A percentile compares a stretch with the other conserved stretches of the same genome.
phyloP scores from a whole-genome alignment of 1,284 basidiomycete species.

The Fomitopsis pinicola region DNA sequence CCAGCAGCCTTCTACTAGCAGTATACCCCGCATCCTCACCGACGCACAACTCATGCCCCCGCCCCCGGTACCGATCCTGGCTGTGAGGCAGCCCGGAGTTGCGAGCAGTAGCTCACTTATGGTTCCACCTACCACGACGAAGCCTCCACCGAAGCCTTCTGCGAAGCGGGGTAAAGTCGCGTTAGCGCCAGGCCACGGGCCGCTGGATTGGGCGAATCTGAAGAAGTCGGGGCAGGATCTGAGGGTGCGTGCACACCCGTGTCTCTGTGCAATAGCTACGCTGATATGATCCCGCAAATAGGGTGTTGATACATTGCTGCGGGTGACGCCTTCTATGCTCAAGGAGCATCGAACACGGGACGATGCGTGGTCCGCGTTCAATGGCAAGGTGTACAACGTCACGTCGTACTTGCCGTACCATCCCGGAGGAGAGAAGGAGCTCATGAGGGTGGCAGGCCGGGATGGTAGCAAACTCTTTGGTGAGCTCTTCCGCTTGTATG shows the following conservation, averaged over 20 bases:
- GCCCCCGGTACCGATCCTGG: constrained; percentile 51
- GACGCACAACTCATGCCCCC: constrained; percentile 69
- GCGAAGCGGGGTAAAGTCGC: constrained; percentile 80
- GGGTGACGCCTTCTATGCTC: constrained; percentile 82
- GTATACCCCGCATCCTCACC: constrained; percentile 41
- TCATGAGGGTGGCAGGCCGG: constrained; percentile 94
- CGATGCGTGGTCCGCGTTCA: constrained; percentile 93
- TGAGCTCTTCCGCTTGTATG: constrained; percentile 32
- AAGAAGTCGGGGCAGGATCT: constrained; percentile 79
- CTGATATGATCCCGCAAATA: constrained; percentile 19
- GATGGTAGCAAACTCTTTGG: constrained; percentile 95
- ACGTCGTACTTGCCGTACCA: constrained; percentile 91
- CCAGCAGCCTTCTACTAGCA: constrained; percentile 7
- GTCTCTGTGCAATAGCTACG: not conserved
- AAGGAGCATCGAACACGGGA: constrained; percentile 80
- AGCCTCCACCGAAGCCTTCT: constrained; percentile 45
- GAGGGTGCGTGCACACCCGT: constrained; percentile 44
- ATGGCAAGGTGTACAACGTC: constrained; percentile 96
- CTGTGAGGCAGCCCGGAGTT: constrained; percentile 40
- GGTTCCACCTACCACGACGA: constrained; percentile 55
- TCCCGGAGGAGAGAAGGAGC: constrained; percentile 90
- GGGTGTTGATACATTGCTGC: constrained; percentile 63
- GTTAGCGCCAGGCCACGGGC: constrained; percentile 87
- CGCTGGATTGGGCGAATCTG: constrained; percentile 92
- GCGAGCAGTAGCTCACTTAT: constrained; percentile 45